These are phyloP conservation scores for Trichoderma gamsii DNA, from an alignment of 495 filamentous ascomycete species.

Conservation along the genomic window DNA sequence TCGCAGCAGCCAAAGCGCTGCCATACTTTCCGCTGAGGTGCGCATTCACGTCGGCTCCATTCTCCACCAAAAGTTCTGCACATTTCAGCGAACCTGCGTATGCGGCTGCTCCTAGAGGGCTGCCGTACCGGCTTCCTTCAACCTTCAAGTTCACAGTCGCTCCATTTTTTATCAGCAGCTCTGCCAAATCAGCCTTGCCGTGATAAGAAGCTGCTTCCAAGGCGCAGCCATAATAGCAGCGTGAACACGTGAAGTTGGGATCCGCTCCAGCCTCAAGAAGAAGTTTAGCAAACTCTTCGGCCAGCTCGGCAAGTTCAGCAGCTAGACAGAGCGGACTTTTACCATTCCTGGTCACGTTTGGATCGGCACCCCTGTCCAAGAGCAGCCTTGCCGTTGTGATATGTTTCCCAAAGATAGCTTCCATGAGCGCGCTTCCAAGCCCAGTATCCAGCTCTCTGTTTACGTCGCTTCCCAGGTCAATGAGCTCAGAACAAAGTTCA, in stretches of 20 bases:
- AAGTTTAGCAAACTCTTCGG: not conserved
- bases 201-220: not conserved
- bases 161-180: not conserved
- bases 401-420: not conserved
- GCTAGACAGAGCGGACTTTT: not conserved
- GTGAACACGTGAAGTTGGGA: not conserved
- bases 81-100: not conserved
- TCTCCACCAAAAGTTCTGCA: not conserved
- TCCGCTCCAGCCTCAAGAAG: slow-evolving; percentile 1
- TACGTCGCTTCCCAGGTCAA: not conserved
- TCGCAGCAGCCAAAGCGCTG: not conserved
- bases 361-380: not conserved
- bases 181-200: not conserved
- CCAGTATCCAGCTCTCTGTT: not conserved
- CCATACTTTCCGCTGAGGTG: not conserved
- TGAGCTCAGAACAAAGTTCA: slow-evolving; percentile 1
- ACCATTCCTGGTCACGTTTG: not conserved
- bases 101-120: not conserved
- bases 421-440: not conserved
- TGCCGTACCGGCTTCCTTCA: not conserved
- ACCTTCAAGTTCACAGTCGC: not conserved
- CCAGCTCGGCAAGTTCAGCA: not conserved
- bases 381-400: not conserved
- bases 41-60: slow-evolving; percentile 1
- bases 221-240: not conserved